Base-by-base conservation (phyloP, 257 asterid species). In the Datura wrightii region DNA sequence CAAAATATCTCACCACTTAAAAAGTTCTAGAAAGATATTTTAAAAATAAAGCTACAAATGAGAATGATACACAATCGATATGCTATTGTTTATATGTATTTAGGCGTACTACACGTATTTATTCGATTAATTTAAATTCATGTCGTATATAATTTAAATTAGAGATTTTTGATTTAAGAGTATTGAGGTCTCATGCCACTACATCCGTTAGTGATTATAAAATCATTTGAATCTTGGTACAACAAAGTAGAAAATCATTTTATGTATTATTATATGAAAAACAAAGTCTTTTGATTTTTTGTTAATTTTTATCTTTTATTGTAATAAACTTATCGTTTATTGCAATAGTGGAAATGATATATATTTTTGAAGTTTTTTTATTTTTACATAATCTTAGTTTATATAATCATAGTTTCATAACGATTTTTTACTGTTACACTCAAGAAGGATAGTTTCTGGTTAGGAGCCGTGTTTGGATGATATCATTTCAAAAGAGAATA, bases 401-500 rank as follows among this genome's bases (percentile, higher is more conserved):
- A 3, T 4, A 69, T 0, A 39, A 39, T 1, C 4, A 1, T 36
- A 37, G 3, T 67, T 66, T 67, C 9, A 65, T 36, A 65, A 46
- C 37, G 37, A 4, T 37, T 39, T 39, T 39, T 69, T 15, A 69
- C 8, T 8, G 3, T 16, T 1, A 0, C 1, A 1, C 34, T 69
- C 52, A 37, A 15, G 1, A 67, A 1, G 34, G 2, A 66, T 37
- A 36, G 31, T 37, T 67, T 37, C 31, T 15, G 15, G 52, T 67
- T 2, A 0, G 3, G 7, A 37, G 7, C 13, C 4, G 7, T 7
- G n/a, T 37, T 0, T 0, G 1, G 2, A 37, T 2, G 13, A 6
- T 3, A 3, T 67, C 3, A 7, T 66, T 66, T 0, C 3, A 39
- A n/a, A 7, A 16, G 39, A 48, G 54, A 48, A 1, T 15, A 37